Percentiles rank a stretch among this genome's conserved stretches.
phyloP scores from a whole-genome alignment of 2,329 filamentous ascomycete genomes.

The Fusarium udum region DNA sequence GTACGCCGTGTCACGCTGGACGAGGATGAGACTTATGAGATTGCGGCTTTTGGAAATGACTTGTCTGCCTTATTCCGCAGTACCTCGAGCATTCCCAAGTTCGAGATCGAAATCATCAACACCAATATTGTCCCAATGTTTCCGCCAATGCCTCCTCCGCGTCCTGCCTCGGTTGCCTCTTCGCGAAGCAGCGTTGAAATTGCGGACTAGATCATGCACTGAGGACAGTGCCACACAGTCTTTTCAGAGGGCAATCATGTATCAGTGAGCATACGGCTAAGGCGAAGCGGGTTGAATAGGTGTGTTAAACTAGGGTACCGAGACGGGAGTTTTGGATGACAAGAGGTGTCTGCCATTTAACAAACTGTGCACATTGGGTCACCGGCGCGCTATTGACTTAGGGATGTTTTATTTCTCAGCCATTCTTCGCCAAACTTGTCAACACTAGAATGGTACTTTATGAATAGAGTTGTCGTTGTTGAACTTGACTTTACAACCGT shows the following conservation, averaged over 20 bases:
- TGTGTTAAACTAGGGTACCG: not conserved
- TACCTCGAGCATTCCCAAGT: constrained; percentile 34
- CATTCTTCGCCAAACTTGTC: not conserved
- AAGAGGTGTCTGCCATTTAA: not conserved
- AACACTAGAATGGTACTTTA: not conserved
- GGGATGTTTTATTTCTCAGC: not conserved
- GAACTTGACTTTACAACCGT: not conserved
- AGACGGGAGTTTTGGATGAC: constrained; percentile 5
- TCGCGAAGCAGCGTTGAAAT: constrained; percentile 19
- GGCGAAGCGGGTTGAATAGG: not conserved
- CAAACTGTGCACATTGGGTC: not conserved
- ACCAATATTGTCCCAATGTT: constrained; percentile 5
- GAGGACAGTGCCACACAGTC: not conserved
- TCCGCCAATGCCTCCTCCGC: constrained; percentile 25
- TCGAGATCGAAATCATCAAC: constrained; percentile 33
- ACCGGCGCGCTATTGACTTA: not conserved
- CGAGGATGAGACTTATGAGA: constrained; percentile 36
- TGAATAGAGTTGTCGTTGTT: not conserved
- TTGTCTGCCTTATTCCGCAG: constrained; percentile 36
- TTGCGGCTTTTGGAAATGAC: constrained; percentile 43
- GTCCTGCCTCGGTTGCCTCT: constrained; percentile 25
- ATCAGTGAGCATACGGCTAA: not conserved
- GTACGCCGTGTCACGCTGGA: constrained; percentile 39
- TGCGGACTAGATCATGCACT: constrained; percentile 2
- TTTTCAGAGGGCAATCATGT: not conserved